These are phyloP conservation scores for Penicillium lagena DNA, from an alignment of 495 filamentous ascomycete genomes.

Conservation along the genomic window DNA sequence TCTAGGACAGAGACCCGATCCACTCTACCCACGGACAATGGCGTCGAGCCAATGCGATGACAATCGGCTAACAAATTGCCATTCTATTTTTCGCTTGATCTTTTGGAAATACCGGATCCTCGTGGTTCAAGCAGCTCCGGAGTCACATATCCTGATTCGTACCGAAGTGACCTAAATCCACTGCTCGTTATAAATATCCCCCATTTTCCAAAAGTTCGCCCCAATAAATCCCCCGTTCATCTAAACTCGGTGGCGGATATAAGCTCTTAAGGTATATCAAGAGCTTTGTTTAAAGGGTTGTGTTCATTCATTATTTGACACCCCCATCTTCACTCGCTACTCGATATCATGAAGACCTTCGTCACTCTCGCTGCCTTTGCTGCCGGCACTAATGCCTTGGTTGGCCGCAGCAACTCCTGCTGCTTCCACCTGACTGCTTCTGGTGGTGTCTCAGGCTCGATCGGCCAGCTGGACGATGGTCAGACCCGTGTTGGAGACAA, in stretches of 20 bases:
- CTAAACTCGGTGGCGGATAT: too few species aligned
- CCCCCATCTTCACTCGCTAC: neutral
- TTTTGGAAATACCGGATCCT: too few species aligned
- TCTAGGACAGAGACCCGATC: slow-evolving; percentile 1
- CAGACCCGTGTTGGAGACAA: slow-evolving; percentile 43
- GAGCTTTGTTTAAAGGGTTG: too few species aligned
- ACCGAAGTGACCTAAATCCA: neutral
- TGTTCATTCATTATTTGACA: neutral
- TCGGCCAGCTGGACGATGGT: slow-evolving; percentile 47
- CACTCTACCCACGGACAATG: slow-evolving; percentile 7
- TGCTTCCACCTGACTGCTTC: slow-evolving; percentile 41
- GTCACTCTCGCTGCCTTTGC: slow-evolving; percentile 24
- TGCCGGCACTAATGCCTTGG: slow-evolving; percentile 27
- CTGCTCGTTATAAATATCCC: neutral
- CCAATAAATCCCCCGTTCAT: too few species aligned
- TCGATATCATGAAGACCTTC: slow-evolving; percentile 19
- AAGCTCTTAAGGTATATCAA: too few species aligned
- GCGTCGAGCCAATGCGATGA: neutral
- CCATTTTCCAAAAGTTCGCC: neutral
- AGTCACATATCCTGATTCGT: neutral
- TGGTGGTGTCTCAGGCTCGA: slow-evolving; percentile 32
- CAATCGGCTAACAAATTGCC: too few species aligned
- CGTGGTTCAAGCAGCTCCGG: too few species aligned
- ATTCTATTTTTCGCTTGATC: too few species aligned
- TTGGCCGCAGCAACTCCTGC: slow-evolving; percentile 27